These are phyloP conservation scores for Dujonia santamariae DNA, from an alignment of 1,139 yeast genomes.

Conservation along the genomic window DNA sequence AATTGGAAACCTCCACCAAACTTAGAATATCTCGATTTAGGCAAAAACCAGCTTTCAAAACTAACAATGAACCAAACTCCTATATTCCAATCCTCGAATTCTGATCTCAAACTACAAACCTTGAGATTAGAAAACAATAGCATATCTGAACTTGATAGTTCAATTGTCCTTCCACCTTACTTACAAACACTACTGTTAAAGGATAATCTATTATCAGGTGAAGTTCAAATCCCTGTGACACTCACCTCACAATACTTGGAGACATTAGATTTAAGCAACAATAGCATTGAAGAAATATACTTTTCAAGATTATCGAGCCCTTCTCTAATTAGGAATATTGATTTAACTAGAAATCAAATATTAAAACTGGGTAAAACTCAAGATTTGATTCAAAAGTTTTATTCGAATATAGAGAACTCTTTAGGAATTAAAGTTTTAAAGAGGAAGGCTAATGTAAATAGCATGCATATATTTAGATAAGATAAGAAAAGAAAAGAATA, in stretches of 20 bases:
- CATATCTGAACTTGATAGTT: slow-evolving; percentile 15
- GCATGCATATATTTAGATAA: slow-evolving; percentile 20
- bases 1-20: slow-evolving; percentile 25
- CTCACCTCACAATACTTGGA: slow-evolving; percentile 10
- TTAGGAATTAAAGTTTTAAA: slow-evolving; percentile 19
- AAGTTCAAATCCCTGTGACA: slow-evolving; percentile 11
- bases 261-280: slow-evolving; percentile 20
- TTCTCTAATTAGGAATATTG: too few species aligned
- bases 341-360: slow-evolving; percentile 20
- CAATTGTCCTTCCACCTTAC: slow-evolving; percentile 16
- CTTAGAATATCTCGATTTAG: slow-evolving; percentile 20
- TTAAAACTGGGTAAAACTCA: slow-evolving; percentile 12
- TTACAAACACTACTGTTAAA: slow-evolving; percentile 12
- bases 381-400: slow-evolving; percentile 17
- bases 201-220: slow-evolving; percentile 11
- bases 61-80: slow-evolving; percentile 10
- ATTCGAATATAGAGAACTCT: slow-evolving; percentile 20
- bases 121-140: slow-evolving; percentile 16
- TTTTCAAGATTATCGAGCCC: slow-evolving; percentile 10
- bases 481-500: slow-evolving; percentile 6
- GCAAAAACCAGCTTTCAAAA: slow-evolving; percentile 17
- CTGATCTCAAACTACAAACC: slow-evolving; percentile 7
- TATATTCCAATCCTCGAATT: slow-evolving; percentile 11
- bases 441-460: slow-evolving; percentile 25
- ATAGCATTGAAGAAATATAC: slow-evolving; percentile 12